Evolutionary conservation across 805 yeast species (phyloP).

Genomic region (Ogataea methanolica): DNA sequence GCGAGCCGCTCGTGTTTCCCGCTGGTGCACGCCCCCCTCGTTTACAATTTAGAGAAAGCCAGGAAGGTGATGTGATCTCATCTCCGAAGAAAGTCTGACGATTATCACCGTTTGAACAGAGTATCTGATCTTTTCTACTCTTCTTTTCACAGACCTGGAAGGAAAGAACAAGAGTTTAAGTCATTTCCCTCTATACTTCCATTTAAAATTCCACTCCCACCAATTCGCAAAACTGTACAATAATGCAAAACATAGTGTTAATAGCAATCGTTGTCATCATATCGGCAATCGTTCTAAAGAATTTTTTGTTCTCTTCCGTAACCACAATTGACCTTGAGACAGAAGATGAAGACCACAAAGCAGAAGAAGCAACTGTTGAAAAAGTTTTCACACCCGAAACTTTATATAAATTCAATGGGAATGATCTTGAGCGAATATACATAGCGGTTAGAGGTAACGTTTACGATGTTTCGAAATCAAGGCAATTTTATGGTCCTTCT

Average conservation of each 20-base stretch:
- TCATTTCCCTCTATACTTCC: too few species aligned
- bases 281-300: slow-evolving; percentile 19
- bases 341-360: slow-evolving; percentile 5
- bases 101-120: too few species aligned
- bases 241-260: slow-evolving; percentile 25
- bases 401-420: slow-evolving; percentile 74
- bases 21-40: too few species aligned
- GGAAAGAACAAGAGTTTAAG: too few species aligned
- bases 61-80: too few species aligned
- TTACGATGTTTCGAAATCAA: slow-evolving; percentile 75
- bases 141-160: too few species aligned
- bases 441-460: slow-evolving; percentile 84
- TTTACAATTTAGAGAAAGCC: too few species aligned
- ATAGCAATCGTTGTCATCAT: slow-evolving; percentile 20
- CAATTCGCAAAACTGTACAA: background rate
- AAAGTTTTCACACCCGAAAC: slow-evolving; percentile 67
- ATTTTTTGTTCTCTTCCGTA: slow-evolving; percentile 17
- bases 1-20: too few species aligned
- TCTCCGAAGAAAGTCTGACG: too few species aligned
- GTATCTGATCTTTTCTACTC: too few species aligned
- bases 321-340: slow-evolving; percentile 25
- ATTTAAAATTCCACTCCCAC: background rate
- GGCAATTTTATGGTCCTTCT: slow-evolving; percentile 89
- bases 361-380: slow-evolving; percentile 25
- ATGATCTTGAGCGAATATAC: slow-evolving; percentile 72